Conservation (phyloP, 257 asterid species). For the Solanum habrochaites region DNA sequence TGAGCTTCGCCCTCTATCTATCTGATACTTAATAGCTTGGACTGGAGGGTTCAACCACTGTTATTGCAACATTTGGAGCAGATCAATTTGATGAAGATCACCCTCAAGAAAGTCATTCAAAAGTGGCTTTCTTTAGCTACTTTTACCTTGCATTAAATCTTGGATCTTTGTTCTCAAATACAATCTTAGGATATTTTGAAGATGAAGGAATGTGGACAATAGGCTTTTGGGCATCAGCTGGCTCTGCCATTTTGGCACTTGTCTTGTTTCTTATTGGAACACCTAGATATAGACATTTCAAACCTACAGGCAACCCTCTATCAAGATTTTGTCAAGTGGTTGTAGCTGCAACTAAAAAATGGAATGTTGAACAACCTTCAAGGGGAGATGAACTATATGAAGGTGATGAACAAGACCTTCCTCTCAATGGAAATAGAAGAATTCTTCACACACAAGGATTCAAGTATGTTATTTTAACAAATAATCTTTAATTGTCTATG, state of each 20-base stretch:
- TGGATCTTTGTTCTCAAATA: constrained; percentile 78
- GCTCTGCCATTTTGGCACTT: constrained; percentile 51
- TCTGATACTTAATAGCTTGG: constrained; percentile 75
- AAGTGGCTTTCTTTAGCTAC: constrained; percentile 83
- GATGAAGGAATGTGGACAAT: constrained; percentile 71
- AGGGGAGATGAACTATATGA: constrained; percentile 39
- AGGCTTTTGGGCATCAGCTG: constrained; percentile 87
- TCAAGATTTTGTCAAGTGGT: constrained; percentile 69
- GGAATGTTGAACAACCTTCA: constrained; percentile 34
- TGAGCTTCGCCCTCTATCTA: constrained; percentile 46
- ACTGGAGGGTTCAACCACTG: constrained; percentile 82
- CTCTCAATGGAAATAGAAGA: constrained; percentile 46
- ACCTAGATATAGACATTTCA: constrained; percentile 56
- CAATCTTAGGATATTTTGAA: constrained; percentile 68
- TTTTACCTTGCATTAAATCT: constrained; percentile 77
- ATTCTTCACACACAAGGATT: constrained; percentile 71
- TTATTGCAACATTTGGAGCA: constrained; percentile 88
- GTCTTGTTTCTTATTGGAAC: constrained; percentile 54
- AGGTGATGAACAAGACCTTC: constrained; percentile 32
- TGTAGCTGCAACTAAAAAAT: constrained; percentile 54
- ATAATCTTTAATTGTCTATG: too few species aligned
- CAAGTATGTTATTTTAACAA: constrained; percentile 21
- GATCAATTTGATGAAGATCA: constrained; percentile 88
- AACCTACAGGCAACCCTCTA: constrained; percentile 69
- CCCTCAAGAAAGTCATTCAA: constrained; percentile 60